phyloP scores from a whole-genome alignment of 306 rosid genomes.

The Gleditsia sinensis region DNA sequence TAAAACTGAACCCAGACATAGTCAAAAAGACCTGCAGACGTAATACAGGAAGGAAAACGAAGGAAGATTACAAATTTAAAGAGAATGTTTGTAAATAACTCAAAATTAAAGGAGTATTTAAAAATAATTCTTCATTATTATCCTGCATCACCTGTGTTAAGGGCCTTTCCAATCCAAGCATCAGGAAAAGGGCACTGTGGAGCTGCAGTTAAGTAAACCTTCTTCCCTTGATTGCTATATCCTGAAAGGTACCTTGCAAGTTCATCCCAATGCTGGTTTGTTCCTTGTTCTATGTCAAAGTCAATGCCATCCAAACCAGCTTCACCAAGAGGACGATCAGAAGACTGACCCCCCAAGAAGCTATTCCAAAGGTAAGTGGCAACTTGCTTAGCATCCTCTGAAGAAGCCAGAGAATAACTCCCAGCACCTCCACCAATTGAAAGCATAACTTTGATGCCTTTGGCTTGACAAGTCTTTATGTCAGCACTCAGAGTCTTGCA shows the following conservation, averaged over 20 bases:
- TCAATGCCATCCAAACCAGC: conserved; percentile 67
- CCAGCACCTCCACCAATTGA: conserved; percentile 65
- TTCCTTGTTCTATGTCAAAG: conserved; percentile 67
- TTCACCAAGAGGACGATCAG: conserved; percentile 53
- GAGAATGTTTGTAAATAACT: too few relatives aligned
- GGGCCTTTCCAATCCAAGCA: conserved; percentile 56
- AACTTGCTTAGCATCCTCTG: conserved; percentile 51
- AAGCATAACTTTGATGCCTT: conserved; percentile 49
- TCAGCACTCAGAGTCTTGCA: neutral
- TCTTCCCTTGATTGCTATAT: too few relatives aligned
- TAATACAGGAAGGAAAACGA: too few relatives aligned
- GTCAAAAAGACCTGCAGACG: conserved; percentile 70
- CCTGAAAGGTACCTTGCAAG: conserved; percentile 53
- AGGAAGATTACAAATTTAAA: too few relatives aligned
- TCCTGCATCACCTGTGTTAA: conserved; percentile 55
- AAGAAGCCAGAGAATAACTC: conserved; percentile 51
- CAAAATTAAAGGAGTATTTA: too few relatives aligned
- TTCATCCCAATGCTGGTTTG: conserved; percentile 53
- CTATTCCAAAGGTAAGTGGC: conserved; percentile 62
- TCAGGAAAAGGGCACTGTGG: conserved; percentile 72
- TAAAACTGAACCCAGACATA: conserved; percentile 69
- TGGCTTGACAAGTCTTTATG: conserved; percentile 14
- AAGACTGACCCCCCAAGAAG: conserved; percentile 59
- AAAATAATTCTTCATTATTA: too few relatives aligned
- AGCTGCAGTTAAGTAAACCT: conserved; percentile 57